Conservation (phyloP, 352 stramenopile genomes). For the Plasmopara muralis region DNA sequence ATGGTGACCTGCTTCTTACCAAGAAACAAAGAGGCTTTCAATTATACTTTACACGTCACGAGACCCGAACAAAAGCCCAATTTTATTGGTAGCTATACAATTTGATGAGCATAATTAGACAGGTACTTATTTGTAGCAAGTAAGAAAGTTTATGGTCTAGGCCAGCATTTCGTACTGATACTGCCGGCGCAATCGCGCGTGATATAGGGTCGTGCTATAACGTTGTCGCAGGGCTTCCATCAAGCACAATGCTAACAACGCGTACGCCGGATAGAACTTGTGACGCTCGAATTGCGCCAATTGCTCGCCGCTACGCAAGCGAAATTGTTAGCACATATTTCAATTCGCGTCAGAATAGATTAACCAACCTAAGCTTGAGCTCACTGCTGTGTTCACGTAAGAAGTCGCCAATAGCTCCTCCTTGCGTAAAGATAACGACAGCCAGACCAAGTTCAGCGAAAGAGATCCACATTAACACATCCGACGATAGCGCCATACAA, state of each 20-base stretch:
- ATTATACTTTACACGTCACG: too few species aligned
- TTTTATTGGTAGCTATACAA: too few species aligned
- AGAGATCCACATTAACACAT: conserved; percentile 51
- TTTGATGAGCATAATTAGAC: too few species aligned
- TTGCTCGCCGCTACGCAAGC: conserved; percentile 20
- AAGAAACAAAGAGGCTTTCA: too few species aligned
- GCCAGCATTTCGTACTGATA: conserved; percentile 51
- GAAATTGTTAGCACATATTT: too few species aligned
- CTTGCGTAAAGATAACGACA: conserved; percentile 73
- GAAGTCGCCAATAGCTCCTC: conserved; percentile 55
- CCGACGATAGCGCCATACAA: conserved; percentile 50
- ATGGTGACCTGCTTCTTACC: too few species aligned
- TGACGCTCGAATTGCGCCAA: conserved; percentile 52
- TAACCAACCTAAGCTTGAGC: conserved; percentile 51
- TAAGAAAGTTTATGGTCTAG: not conserved
- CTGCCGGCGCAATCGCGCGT: conserved; percentile 42
- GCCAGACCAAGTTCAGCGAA: conserved; percentile 63
- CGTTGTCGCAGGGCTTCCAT: conserved; percentile 79
- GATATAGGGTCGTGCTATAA: conserved; percentile 55
- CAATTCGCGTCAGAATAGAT: not conserved
- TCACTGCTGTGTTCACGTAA: conserved; percentile 57
- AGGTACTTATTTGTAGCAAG: too few species aligned
- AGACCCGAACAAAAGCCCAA: too few species aligned
- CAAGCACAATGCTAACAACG: conserved; percentile 51
- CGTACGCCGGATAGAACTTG: conserved; percentile 70